Evolutionary conservation across 495 filamentous ascomycete species (phyloP).

Genomic region (Pseudoneurospora amorphoporcata): DNA sequence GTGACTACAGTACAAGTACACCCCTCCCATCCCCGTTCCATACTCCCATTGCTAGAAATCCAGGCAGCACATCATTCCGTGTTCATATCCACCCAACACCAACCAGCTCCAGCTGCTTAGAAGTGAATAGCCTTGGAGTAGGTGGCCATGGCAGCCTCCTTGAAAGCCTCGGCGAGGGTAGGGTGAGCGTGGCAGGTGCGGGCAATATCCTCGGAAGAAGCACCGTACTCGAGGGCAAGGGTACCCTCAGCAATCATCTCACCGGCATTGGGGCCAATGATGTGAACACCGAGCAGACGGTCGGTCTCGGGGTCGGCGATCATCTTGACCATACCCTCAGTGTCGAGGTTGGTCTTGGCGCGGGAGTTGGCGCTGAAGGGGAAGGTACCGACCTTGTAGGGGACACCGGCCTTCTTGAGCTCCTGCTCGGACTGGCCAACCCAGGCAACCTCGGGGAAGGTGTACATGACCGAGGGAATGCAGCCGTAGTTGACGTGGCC

Average conservation of each 20-base stretch:
- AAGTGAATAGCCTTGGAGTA: slow-evolving; percentile 96
- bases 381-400: slow-evolving; percentile 87
- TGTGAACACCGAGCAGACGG: slow-evolving; percentile 88
- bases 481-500: slow-evolving; percentile 98
- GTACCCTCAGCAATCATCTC: slow-evolving; percentile 99
- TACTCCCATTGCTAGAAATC: slow-evolving; percentile 3
- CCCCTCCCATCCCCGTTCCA: background rate
- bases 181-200: slow-evolving; percentile 96
- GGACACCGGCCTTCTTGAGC: slow-evolving; percentile 76
- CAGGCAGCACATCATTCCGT: background rate
- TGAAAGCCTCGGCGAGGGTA: slow-evolving; percentile 93
- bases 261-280: slow-evolving; percentile 88
- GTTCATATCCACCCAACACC: background rate
- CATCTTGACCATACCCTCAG: slow-evolving; percentile 95
- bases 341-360: slow-evolving; percentile 97
- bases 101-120: slow-evolving; percentile 34
- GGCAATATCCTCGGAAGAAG: slow-evolving; percentile 87
- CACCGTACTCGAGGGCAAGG: slow-evolving; percentile 91
- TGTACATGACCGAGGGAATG: slow-evolving; percentile 99
- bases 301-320: slow-evolving; percentile 94
- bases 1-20: slow-evolving; percentile 20
- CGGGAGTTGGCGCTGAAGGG: slow-evolving; percentile 96
- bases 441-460: slow-evolving; percentile 96
- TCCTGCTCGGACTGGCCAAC: slow-evolving; percentile 97
- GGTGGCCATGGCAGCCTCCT: slow-evolving; percentile 98